These are phyloP conservation scores for Penicillium psychrosexuale DNA, from an alignment of 2,329 filamentous ascomycete species.

Conservation along the genomic window DNA sequence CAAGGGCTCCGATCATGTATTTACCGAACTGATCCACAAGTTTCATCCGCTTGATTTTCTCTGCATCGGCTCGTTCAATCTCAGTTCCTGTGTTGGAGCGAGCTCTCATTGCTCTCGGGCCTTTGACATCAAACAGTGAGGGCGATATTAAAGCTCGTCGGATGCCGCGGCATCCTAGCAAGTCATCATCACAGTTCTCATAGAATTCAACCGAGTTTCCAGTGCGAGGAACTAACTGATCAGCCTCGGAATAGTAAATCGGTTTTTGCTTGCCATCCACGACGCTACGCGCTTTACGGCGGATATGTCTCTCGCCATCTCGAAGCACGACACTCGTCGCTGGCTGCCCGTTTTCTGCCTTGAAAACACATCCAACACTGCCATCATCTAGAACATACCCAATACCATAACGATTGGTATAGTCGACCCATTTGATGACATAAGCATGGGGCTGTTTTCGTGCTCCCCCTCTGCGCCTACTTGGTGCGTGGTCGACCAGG, in stretches of 20 bases:
- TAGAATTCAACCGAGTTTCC: slow-evolving; percentile 49
- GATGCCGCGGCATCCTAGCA: slow-evolving; percentile 37
- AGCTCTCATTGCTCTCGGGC: slow-evolving; percentile 33
- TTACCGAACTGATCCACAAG: slow-evolving; percentile 52
- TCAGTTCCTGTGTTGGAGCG: slow-evolving; percentile 33
- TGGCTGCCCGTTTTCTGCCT: slow-evolving; percentile 44
- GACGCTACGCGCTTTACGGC: slow-evolving; percentile 43
- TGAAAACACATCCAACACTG: slow-evolving; percentile 51
- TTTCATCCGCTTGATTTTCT: slow-evolving; percentile 49
- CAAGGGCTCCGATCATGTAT: slow-evolving; percentile 51
- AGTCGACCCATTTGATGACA: slow-evolving; percentile 54
- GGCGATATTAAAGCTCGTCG: slow-evolving; percentile 42
- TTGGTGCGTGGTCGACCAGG: slow-evolving; percentile 32
- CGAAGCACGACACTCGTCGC: slow-evolving; percentile 47
- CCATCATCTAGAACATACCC: slow-evolving; percentile 52
- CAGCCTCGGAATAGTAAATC: slow-evolving; percentile 39
- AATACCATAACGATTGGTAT: slow-evolving; percentile 52
- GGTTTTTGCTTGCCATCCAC: slow-evolving; percentile 29
- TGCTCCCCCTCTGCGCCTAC: slow-evolving; percentile 30
- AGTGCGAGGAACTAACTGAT: slow-evolving; percentile 45
- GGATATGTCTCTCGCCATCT: slow-evolving; percentile 47
- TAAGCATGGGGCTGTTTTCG: slow-evolving; percentile 41
- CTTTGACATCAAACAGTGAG: slow-evolving; percentile 40
- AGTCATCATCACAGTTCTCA: slow-evolving; percentile 41
- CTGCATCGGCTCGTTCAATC: slow-evolving; percentile 40